Evolutionary conservation across 1,284 basidiomycete genomes (phyloP), one percentile per base, ranked within the genome.

Genomic region (Leccinum fallax): DNA sequence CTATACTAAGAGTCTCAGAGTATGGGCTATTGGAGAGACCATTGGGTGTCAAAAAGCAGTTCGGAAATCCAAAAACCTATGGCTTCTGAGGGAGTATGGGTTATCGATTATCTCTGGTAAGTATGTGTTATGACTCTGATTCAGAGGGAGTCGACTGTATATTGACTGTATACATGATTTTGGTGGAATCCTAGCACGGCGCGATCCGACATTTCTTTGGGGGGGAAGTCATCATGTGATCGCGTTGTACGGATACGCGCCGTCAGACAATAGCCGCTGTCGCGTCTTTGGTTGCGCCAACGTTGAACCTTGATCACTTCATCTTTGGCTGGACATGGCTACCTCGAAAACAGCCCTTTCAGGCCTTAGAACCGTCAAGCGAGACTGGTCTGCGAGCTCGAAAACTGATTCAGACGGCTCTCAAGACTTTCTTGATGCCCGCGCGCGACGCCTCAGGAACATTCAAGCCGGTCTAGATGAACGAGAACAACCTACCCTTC

Each of bases 371-470:
- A 76, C 74, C 6, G 64, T 85, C 52, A 74, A 75, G 59, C 78
- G 83, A 57, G 78, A 85, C 64, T 85, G 79, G 73, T 82, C 80
- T 0, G 68, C 72, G 0, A 72, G 74, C 55, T 72, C 74, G n/a
- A 69, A 70, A 38, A 76, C 76, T 3, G 78, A 78, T 19, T 73
- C 67, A 11, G 66, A 71, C 10, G 59, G 66, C 9, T 64, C 72
- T n/a, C 70, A 72, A 58, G 74, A 74, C 56, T 40, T 59, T 43
- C 67, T 77, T 16, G 74, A 78, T 24, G 72, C 74, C 16, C 66
- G 70, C n/a, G 78, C 81, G 58, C 72, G 79, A 58, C 82, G 87
- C 16, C 67, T 89, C 10, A 82, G 77, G 65, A 76, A 80, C 53
- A 88, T 89, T 48, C 80, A 86, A 66, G 74, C 69, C 32, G 76